Base-by-base conservation (phyloP, 805 yeast genomes). In the Lipomyces kockii region DNA sequence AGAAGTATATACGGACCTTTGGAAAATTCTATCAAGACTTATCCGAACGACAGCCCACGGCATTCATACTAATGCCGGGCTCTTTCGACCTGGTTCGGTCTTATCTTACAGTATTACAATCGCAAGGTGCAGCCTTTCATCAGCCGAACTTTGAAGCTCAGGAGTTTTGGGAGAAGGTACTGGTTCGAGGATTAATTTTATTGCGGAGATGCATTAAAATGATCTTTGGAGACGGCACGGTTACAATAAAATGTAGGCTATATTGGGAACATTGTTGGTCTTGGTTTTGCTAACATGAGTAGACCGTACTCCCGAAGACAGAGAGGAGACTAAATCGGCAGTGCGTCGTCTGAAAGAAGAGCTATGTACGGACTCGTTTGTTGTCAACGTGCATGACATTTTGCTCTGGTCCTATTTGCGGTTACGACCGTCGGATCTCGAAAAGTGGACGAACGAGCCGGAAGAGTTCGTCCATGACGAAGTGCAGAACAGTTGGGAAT, bases 391-490 rank as follows among this genome's bases (percentile, higher is more conserved):
- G 12, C 84, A 91, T 12, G 89, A 89, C 67, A 78, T 90, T 55
- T 80, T 93, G 46, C 87, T 92, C 66, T 82, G 83, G 53, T 88
- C 89, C 86, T 93, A 91, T 77, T 81, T 95, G 69, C 85, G 89
- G 64, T 78, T 93, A 59, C 85, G 87, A 66, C 92, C 94, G 0
- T 77, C 84, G 1, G 98, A 93, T 75, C 77, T 94, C 59, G 96
- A 90, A 72, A 80, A 86, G 51, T 95, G 98, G 98, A 76, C 82
- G 12, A 77, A 84, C 20, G 97, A 92, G 67, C 97, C 98, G 0
- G 98, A 92, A 76, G 97, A 92, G 76, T 95, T 97, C 91, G 87
- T 90, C 25, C 87, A 88, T 70, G 97, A 92, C 74, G 97, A 92
- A 72, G 80, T 88, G 65, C 84, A 87, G 61, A 81, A 86, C 4